phyloP scores from a whole-genome alignment of 805 yeast species.

The Jamesozyma hellenica region DNA sequence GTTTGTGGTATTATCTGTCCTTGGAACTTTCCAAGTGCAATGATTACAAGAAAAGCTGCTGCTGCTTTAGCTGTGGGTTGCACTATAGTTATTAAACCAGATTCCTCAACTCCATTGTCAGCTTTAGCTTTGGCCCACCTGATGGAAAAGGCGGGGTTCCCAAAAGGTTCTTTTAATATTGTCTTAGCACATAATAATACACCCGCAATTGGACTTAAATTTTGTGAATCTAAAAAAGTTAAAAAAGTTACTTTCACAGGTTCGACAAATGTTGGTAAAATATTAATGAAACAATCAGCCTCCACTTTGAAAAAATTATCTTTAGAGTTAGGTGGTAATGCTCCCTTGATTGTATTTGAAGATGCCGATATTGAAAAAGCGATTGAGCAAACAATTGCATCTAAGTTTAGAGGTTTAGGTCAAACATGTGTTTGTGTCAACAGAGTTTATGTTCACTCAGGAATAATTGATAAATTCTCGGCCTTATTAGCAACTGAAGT shows the following conservation, averaged over 20 bases:
- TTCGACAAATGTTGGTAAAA: constrained; percentile 52
- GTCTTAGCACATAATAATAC: constrained; percentile 41
- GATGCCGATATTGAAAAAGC: constrained; percentile 52
- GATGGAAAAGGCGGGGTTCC: constrained; percentile 51
- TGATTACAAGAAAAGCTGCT: constrained; percentile 56
- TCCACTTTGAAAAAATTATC: constrained; percentile 50
- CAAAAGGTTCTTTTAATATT: constrained; percentile 47
- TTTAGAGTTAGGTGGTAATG: constrained; percentile 60
- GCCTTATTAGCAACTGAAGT: constrained; percentile 38
- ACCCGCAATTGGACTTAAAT: constrained; percentile 42
- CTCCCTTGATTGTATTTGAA: constrained; percentile 51
- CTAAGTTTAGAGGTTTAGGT: constrained; percentile 53
- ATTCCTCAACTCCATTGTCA: constrained; percentile 50
- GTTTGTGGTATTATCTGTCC: constrained; percentile 56
- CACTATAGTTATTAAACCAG: constrained; percentile 51
- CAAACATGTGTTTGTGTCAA: constrained; percentile 62
- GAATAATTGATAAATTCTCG: constrained; percentile 40
- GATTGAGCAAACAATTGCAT: constrained; percentile 41
- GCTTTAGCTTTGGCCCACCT: constrained; percentile 48
- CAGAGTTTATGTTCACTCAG: constrained; percentile 45
- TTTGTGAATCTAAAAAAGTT: constrained; percentile 40
- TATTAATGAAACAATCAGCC: constrained; percentile 48
- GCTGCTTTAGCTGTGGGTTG: constrained; percentile 62
- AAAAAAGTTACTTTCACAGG: constrained; percentile 57
- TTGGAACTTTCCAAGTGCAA: constrained; percentile 60